Conservation (phyloP, 768 basidiomycete genomes). For the Collybia mongolica region DNA sequence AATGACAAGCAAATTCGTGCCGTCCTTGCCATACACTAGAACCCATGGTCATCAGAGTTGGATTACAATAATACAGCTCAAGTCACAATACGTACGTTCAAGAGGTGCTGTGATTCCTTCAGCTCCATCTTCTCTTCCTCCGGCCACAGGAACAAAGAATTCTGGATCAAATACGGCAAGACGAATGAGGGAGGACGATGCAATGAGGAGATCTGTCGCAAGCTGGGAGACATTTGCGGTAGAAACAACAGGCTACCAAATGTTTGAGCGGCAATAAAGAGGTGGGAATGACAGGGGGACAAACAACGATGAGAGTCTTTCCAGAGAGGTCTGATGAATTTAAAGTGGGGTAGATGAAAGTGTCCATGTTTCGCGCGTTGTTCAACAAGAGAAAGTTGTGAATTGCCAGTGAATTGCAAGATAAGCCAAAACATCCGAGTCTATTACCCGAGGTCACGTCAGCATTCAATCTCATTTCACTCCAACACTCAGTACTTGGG, state of each 20-base stretch:
- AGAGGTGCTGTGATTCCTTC: constrained; percentile 70
- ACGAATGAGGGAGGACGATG: constrained; percentile 57
- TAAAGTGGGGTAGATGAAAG: constrained; percentile 32
- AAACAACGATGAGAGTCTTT: constrained; percentile 45
- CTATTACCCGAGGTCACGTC: too few species aligned
- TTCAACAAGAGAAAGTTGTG: too few species aligned
- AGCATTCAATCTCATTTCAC: too few species aligned
- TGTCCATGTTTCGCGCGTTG: constrained; percentile 3
- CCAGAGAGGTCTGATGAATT: constrained; percentile 25
- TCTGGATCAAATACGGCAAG: constrained; percentile 64
- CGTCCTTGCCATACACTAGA: constrained; percentile 63
- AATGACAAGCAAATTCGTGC: constrained; percentile 52
- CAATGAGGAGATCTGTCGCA: constrained; percentile 70
- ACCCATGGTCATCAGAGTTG: constrained; percentile 5
- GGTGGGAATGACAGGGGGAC: constrained; percentile 18
- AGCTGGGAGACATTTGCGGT: constrained; percentile 82
- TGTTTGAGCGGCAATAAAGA: constrained; percentile 8
- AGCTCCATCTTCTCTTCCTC: constrained; percentile 61
- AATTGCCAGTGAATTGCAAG: too few species aligned
- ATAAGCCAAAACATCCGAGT: too few species aligned
- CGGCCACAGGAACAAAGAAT: constrained; percentile 69
- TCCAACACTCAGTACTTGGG: too few species aligned
- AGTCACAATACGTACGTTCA: constrained; percentile 55
- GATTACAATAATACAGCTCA: not conserved
- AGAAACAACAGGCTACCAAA: constrained; percentile 65